Evolutionary conservation across 78 protist genomes (phyloP).

Genomic region (Emiliania huxleyi): DNA sequence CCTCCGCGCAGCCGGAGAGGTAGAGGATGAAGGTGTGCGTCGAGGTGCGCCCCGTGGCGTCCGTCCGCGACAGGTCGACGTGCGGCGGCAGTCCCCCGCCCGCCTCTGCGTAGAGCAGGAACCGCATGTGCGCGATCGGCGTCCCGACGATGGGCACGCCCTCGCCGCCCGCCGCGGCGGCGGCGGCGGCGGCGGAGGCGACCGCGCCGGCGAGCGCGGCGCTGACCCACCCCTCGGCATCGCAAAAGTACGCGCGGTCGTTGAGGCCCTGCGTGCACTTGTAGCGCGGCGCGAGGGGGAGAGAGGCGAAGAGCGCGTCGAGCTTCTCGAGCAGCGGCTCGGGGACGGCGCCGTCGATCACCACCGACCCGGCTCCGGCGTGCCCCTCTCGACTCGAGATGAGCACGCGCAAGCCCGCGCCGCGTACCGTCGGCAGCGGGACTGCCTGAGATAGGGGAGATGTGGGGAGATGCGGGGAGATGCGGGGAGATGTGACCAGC

Average conservation of each 20-base stretch:
- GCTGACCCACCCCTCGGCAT: conserved; percentile 20
- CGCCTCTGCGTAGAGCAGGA: not conserved
- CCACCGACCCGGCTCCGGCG: not conserved
- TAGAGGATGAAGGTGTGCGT: conserved; percentile 7
- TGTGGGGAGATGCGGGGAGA: no score
- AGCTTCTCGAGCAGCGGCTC: not conserved
- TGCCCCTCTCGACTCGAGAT: not conserved
- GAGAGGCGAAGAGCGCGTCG: not conserved
- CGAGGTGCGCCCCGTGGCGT: not conserved
- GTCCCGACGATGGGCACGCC: not conserved
- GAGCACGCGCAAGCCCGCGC: no score
- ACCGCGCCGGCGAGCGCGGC: not conserved
- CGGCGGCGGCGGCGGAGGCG: no score
- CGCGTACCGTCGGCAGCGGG: no score
- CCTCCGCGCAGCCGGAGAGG: not conserved
- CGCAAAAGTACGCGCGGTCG: not conserved
- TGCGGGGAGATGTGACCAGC: no score
- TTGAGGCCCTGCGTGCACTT: not conserved
- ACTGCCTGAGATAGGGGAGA: no score
- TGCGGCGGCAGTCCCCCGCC: conserved; percentile 32
- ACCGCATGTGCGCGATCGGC: conserved; percentile 12
- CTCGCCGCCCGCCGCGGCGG: no score
- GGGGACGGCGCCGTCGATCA: not conserved
- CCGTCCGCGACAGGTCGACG: not conserved
- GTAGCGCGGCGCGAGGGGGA: not conserved